phyloP scores from a whole-genome alignment of 345 rosid genomes.

The Camelina laxa region DNA sequence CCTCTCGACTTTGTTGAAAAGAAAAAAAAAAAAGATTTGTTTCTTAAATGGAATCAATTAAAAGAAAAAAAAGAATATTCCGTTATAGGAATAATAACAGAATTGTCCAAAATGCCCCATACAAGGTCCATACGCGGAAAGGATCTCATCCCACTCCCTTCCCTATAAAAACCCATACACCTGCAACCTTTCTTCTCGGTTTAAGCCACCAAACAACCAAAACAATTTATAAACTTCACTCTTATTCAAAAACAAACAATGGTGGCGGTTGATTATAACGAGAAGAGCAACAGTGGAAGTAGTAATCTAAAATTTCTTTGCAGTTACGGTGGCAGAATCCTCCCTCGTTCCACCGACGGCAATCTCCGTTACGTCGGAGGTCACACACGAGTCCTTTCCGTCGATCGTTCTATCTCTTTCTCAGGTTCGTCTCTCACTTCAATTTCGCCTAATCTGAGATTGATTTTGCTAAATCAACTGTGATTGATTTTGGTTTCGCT shows the following conservation, averaged over 20 bases:
- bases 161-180: slow-evolving; percentile 35
- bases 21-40: not conserved
- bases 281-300: slow-evolving; percentile 41
- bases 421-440: slow-evolving; percentile 52
- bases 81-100: slow-evolving; percentile 31
- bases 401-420: slow-evolving; percentile 63
- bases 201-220: slow-evolving; percentile 30
- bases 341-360: slow-evolving; percentile 73
- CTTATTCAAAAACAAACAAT: slow-evolving; percentile 11
- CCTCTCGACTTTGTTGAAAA: not conserved
- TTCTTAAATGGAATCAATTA: slow-evolving; percentile 7
- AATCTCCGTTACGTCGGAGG: slow-evolving; percentile 89
- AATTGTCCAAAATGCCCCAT: slow-evolving; percentile 35
- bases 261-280: slow-evolving; percentile 33
- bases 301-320: slow-evolving; percentile 71
- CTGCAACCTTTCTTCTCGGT: slow-evolving; percentile 40
- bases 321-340: slow-evolving; percentile 81
- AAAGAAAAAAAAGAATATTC: slow-evolving; percentile 35
- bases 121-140: slow-evolving; percentile 37
- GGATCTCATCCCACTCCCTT: slow-evolving; percentile 24
- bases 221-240: not conserved
- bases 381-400: slow-evolving; percentile 77
- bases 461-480: no score
- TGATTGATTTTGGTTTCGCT: not conserved
- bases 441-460: no score